A percentile compares a stretch with the other conserved stretches of the same genome.
These are phyloP conservation scores for Fusarium annulatum DNA, from an alignment of 2,329 filamentous ascomycete genomes.

Conservation along the genomic window DNA sequence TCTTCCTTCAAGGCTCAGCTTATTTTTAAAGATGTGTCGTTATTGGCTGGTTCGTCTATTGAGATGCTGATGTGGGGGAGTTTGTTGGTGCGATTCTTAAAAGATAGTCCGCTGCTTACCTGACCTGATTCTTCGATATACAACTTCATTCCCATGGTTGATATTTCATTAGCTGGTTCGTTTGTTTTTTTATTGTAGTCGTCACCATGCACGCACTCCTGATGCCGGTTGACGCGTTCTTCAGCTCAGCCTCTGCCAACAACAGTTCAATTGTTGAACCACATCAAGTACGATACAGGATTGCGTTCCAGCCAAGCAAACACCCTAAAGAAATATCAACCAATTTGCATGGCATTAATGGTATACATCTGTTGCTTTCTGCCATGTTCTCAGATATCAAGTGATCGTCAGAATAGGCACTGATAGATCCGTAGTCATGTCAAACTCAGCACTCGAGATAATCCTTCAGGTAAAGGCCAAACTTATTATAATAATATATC, in stretches of 20 bases:
- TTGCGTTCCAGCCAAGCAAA: accelerated
- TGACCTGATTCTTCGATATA: neutral
- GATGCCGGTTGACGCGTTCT: neutral
- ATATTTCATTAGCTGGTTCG: neutral
- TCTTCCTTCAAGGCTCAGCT: neutral
- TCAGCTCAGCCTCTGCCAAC: neutral
- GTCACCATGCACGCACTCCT: neutral
- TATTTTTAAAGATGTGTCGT: neutral
- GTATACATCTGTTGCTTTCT: neutral
- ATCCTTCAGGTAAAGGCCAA: no score
- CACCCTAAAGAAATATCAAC: no score
- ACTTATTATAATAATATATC: neutral
- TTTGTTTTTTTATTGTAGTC: neutral
- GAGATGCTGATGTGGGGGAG: slow-evolving; percentile 1
- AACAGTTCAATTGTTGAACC: neutral
- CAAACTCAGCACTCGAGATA: neutral
- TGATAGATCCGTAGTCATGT: neutral
- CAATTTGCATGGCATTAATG: accelerated
- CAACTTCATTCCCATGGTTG: neutral
- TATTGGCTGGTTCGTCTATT: slow-evolving; percentile 21
- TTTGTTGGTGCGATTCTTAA: neutral
- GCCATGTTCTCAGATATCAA: no score
- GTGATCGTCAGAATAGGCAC: neutral
- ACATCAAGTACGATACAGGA: no score
- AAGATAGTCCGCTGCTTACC: slow-evolving; percentile 12